Percentiles rank a stretch among this genome's conserved stretches.
phyloP scores from a whole-genome alignment of 164 flowering plant genomes.

The Magnolia kwangsiensis region DNA sequence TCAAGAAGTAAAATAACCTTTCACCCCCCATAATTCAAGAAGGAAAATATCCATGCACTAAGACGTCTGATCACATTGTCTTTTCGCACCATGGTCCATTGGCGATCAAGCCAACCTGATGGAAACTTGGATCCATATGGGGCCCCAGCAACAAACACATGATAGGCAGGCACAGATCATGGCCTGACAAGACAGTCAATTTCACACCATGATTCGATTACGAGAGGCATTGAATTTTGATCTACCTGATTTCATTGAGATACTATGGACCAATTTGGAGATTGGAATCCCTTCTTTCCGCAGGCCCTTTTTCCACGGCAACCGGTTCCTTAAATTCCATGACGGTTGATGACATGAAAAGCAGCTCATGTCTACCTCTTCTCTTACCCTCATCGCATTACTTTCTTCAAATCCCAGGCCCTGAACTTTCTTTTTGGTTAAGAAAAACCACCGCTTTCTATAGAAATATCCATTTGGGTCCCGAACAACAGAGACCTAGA shows the following conservation, averaged over 20 bases:
- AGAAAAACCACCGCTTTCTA: not conserved
- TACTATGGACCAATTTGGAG: conserved; percentile 48
- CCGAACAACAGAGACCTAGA: not conserved
- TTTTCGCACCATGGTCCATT: no score
- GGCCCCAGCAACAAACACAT: no score
- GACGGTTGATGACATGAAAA: conserved; percentile 38
- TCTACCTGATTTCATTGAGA: conserved; percentile 66
- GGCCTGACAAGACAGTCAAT: not conserved
- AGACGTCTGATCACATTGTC: no score
- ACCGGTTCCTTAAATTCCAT: conserved; percentile 7
- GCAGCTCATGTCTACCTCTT: conserved; percentile 37
- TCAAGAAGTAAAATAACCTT: no score
- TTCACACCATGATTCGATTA: not conserved
- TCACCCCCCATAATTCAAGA: no score
- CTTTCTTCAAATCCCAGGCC: not conserved
- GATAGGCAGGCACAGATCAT: not conserved
- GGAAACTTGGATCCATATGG: no score
- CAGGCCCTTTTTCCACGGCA: conserved; percentile 41
- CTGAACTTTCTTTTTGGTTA: not conserved
- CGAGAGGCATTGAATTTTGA: not conserved
- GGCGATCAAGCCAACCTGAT: no score
- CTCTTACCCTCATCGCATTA: not conserved
- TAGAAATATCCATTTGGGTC: not conserved
- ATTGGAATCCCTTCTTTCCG: conserved; percentile 24
- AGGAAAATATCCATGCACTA: no score